Percentiles rank a stretch among this genome's conserved stretches.
phyloP scores from a whole-genome alignment of 495 filamentous ascomycete genomes.

The Neurospora sublineolata region DNA sequence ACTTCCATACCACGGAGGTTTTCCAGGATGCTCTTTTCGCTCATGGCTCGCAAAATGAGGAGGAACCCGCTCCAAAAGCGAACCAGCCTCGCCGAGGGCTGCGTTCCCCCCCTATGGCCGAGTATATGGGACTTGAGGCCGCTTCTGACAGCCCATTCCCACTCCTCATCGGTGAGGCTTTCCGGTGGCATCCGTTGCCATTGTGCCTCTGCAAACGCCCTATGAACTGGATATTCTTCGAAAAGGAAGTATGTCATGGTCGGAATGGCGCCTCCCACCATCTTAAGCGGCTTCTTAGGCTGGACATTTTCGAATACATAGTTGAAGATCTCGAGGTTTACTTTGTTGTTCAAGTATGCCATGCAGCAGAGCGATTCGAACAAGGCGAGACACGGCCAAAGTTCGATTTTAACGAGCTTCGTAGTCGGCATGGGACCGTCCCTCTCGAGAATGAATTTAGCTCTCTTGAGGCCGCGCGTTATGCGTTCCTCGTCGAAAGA shows the following conservation, averaged over 20 bases:
- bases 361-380: conserved; percentile 45
- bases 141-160: conserved; percentile 71
- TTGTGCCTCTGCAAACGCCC: conserved; percentile 54
- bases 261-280: conserved; percentile 56
- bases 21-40: conserved; percentile 65
- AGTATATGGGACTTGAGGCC: conserved; percentile 33
- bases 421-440: conserved; percentile 19
- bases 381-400: conserved; percentile 33
- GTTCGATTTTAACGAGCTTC: conserved; percentile 21
- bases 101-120: conserved; percentile 6
- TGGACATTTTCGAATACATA: conserved; percentile 68
- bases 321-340: conserved; percentile 48
- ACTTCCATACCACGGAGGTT: conserved; percentile 67
- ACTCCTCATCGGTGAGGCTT: conserved; percentile 50
- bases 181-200: conserved; percentile 50
- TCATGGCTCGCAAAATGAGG: conserved; percentile 55
- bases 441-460: conserved; percentile 28
- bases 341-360: conserved; percentile 28
- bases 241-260: conserved; percentile 76
- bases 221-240: conserved; percentile 44
- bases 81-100: conserved; percentile 29
- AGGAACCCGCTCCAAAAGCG: conserved; percentile 67
- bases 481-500: conserved; percentile 29
- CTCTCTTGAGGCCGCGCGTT: conserved; percentile 22
- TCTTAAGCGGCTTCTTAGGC: conserved; percentile 54